Percentiles rank a stretch among this genome's conserved stretches.
Evolutionary conservation across 306 rosid species (phyloP).

Genomic region (Vachellia collinsii): DNA sequence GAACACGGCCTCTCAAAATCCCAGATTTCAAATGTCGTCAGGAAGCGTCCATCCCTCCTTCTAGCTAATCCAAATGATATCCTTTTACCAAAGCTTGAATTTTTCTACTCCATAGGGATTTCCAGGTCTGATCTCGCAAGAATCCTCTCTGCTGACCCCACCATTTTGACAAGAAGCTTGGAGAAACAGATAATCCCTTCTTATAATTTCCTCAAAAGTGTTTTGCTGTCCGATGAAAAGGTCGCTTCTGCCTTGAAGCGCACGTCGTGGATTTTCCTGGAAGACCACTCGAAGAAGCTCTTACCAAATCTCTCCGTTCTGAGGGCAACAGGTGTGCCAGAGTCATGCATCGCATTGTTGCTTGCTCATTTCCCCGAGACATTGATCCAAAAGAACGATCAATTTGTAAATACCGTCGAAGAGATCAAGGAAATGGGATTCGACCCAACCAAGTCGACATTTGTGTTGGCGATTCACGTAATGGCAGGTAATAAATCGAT

Average conservation of each 20-base stretch:
- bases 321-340: constrained; percentile 26
- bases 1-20: constrained; percentile 29
- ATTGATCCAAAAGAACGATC: constrained; percentile 30
- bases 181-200: constrained; percentile 41
- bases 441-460: constrained; percentile 31
- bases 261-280: constrained; percentile 34
- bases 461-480: constrained; percentile 32
- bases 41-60: constrained; percentile 37
- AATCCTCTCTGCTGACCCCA: constrained; percentile 34
- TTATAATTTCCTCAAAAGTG: constrained; percentile 37
- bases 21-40: constrained; percentile 35
- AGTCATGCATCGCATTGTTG: constrained; percentile 33
- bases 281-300: constrained; percentile 33
- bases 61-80: constrained; percentile 21
- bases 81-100: constrained; percentile 33
- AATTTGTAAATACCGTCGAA: constrained; percentile 3
- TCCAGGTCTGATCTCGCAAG: constrained; percentile 34
- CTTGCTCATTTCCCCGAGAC: constrained; percentile 39
- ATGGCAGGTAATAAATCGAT: constrained; percentile 32
- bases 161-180: constrained; percentile 36
- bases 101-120: constrained; percentile 32
- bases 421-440: constrained; percentile 39
- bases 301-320: constrained; percentile 32
- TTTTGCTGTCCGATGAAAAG: constrained; percentile 23
- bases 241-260: constrained; percentile 36